These are phyloP conservation scores for Austroboletus novae-zelandiae DNA, from an alignment of 1,284 basidiomycete species.

Conservation along the genomic window DNA sequence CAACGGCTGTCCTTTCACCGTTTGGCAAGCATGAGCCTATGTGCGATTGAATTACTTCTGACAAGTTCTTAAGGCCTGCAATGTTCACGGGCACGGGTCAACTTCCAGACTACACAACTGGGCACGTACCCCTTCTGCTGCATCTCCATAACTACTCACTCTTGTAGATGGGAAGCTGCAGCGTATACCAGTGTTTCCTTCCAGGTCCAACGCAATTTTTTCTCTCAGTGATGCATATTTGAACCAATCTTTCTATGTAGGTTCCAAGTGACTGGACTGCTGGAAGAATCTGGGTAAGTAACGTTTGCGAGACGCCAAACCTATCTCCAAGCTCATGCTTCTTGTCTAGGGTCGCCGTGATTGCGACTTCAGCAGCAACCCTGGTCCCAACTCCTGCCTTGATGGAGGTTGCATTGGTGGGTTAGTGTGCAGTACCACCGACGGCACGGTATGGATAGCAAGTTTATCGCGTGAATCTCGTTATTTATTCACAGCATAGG, in stretches of 20 bases:
- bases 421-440: constrained; percentile 45
- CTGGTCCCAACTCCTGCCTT: constrained; percentile 53
- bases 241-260: constrained; percentile 7
- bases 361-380: constrained; percentile 39
- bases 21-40: constrained; percentile 30
- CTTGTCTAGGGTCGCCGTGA: constrained; percentile 33
- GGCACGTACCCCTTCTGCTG: constrained; percentile 10
- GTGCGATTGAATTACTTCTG: background rate
- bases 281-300: constrained; percentile 30
- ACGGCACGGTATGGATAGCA: constrained; percentile 43
- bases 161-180: constrained; percentile 22
- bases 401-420: constrained; percentile 60
- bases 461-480: too few relatives aligned
- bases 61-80: constrained; percentile 26
- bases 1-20: constrained; percentile 38
- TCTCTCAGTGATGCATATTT: background rate
- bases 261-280: constrained; percentile 30
- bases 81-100: constrained; percentile 28
- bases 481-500: constrained; percentile 21
- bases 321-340: background rate
- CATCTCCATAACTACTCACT: background rate
- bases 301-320: background rate
- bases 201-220: constrained; percentile 12
- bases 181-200: constrained; percentile 27
- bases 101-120: constrained; percentile 23